A percentile compares a stretch with the other conserved stretches of the same genome.
phyloP scores from a whole-genome alignment of 257 asterid genomes.

The Phtheirospermum japonicum region DNA sequence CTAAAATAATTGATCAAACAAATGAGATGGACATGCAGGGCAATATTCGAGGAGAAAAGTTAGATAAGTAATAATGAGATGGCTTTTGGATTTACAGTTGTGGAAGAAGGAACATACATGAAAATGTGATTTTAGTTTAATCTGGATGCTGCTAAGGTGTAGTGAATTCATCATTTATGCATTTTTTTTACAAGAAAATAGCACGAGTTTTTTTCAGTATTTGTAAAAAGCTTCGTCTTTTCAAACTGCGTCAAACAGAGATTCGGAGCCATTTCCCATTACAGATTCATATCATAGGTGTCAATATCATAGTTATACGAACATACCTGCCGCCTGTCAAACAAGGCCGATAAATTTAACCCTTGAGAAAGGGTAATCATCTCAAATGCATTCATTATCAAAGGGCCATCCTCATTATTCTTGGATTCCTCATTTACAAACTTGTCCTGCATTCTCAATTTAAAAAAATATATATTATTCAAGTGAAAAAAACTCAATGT shows the following conservation, averaged over 20 bases:
- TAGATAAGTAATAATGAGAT: too few relatives aligned
- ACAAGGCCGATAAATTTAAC: conserved; percentile 84
- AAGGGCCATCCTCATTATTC: conserved; percentile 55
- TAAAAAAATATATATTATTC: too few relatives aligned
- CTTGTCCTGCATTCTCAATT: conserved; percentile 56
- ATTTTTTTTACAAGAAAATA: too few relatives aligned
- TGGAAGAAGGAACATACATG: too few relatives aligned
- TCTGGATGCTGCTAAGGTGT: too few relatives aligned
- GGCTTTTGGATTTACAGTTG: too few relatives aligned
- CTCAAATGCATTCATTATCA: conserved; percentile 94
- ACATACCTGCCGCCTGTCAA: conserved; percentile 88
- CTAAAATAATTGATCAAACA: too few relatives aligned
- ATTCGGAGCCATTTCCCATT: conserved; percentile 2
- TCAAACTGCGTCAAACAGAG: neutral
- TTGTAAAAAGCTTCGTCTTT: neutral
- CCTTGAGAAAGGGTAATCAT: conserved; percentile 99
- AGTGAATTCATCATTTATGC: too few relatives aligned
- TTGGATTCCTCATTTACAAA: conserved; percentile 71
- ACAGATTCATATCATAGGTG: conserved; percentile 1
- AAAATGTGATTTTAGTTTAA: too few relatives aligned
- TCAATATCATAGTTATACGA: conserved; percentile 7
- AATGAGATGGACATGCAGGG: too few relatives aligned
- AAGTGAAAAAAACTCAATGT: conserved; percentile 24
- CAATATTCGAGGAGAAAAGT: too few relatives aligned
- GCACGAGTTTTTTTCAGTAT: too few relatives aligned